Percentiles rank a stretch among this genome's conserved stretches.
These are phyloP conservation scores for Aeschynomene evenia DNA, from an alignment of 306 rosid species.

Conservation along the genomic window DNA sequence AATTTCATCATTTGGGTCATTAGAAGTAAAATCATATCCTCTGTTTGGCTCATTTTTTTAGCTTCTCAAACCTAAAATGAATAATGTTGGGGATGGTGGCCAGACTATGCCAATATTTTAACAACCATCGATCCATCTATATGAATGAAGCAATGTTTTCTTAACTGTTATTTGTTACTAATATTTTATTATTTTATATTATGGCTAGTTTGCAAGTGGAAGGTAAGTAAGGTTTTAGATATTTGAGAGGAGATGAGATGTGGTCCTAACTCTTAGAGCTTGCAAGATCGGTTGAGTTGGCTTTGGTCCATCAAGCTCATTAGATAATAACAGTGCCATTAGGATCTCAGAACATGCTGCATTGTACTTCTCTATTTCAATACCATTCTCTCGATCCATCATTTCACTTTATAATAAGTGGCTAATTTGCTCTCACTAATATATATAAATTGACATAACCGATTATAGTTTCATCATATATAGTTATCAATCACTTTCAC, in stretches of 20 bases:
- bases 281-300: slow-evolving; percentile 14
- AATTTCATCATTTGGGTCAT: neutral
- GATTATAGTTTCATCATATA: no score
- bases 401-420: neutral
- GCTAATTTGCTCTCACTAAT: no score
- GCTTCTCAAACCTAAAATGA: neutral
- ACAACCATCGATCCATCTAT: slow-evolving; percentile 8
- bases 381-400: neutral
- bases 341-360: neutral
- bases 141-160: slow-evolving; percentile 26
- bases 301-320: slow-evolving; percentile 1
- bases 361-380: slow-evolving; percentile 11
- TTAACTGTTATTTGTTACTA: neutral
- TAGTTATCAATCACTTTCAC: slow-evolving; percentile 18
- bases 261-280: slow-evolving; percentile 23
- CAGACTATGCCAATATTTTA: slow-evolving; percentile 23
- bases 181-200: neutral
- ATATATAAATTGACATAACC: neutral
- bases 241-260: slow-evolving; percentile 29
- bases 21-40: no score
- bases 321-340: neutral
- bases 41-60: neutral
- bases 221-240: slow-evolving; percentile 16
- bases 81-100: slow-evolving; percentile 23
- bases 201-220: slow-evolving; percentile 17